Conservation (phyloP, 2,329 filamentous ascomycete genomes). For the Lasiodiplodia sp. region DNA sequence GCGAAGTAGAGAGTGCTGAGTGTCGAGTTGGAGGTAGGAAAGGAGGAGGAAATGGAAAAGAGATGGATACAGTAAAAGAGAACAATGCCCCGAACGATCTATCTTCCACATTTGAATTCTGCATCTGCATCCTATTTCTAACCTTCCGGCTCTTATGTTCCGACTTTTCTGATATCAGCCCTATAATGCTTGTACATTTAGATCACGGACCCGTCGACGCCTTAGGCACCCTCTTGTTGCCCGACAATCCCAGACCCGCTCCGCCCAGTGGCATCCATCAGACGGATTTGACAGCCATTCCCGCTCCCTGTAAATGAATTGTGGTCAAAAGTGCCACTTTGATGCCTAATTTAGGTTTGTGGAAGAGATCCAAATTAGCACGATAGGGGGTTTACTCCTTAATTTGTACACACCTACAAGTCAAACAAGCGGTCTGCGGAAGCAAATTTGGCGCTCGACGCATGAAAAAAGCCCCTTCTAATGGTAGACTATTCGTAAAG, state of each 20-base stretch:
- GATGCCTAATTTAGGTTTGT: too few relatives aligned
- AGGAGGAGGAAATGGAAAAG: background rate
- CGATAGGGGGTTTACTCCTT: background rate
- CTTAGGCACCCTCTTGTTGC: background rate
- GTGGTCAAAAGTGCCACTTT: too few relatives aligned
- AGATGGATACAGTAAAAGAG: background rate
- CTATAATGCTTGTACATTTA: too few relatives aligned
- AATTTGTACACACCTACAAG: background rate
- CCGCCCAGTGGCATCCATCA: background rate
- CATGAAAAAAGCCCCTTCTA: background rate
- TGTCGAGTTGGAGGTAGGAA: background rate
- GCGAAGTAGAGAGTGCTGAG: slow-evolving; percentile 12
- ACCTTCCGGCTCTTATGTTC: too few relatives aligned
- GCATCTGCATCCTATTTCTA: background rate
- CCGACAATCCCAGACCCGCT: background rate
- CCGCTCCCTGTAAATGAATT: background rate
- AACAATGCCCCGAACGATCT: background rate
- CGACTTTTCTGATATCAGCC: background rate
- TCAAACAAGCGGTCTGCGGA: background rate
- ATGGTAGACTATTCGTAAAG: background rate
- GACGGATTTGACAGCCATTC: background rate
- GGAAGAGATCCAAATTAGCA: background rate
- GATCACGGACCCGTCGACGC: too few relatives aligned
- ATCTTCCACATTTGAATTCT: background rate
- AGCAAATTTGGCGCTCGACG: background rate